phyloP scores from a whole-genome alignment of 2,329 filamentous ascomycete genomes.

The Penicillium janthinellum region DNA sequence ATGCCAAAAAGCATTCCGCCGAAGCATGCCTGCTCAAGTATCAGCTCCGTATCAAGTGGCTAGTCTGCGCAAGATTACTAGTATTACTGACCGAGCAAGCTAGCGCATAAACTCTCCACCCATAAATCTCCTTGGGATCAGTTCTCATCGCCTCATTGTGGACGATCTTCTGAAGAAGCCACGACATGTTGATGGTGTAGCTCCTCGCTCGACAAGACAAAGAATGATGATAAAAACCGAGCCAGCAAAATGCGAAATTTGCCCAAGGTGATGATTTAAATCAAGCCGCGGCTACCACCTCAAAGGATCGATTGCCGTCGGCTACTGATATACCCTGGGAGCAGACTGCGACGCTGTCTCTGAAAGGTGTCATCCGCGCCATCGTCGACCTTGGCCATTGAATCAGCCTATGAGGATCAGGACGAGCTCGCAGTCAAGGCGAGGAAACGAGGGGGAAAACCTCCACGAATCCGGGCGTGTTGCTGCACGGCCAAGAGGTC shows the following conservation, averaged over 20 bases:
- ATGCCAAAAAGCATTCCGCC: conserved; percentile 70
- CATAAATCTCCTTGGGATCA: conserved; percentile 69
- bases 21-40: conserved; percentile 57
- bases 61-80: neutral
- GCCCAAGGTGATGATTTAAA: conserved; percentile 2
- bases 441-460: conserved; percentile 13
- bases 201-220: conserved; percentile 19
- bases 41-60: conserved; percentile 5
- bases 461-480: conserved; percentile 22
- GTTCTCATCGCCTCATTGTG: conserved; percentile 71
- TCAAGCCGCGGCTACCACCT: neutral
- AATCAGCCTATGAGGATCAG: conserved; percentile 10
- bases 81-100: conserved; percentile 55
- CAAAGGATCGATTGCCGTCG: conserved; percentile 6
- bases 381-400: conserved; percentile 4
- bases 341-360: neutral
- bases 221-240: neutral
- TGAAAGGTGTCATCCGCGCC: conserved; percentile 7
- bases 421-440: conserved; percentile 10
- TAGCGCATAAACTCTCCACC: conserved; percentile 67
- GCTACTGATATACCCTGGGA: conserved; percentile 12
- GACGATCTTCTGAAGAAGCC: conserved; percentile 59
- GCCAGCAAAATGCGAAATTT: neutral
- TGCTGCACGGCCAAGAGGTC: neutral
- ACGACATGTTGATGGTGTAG: conserved; percentile 39